phyloP scores from a whole-genome alignment of 2,329 filamentous ascomycete genomes.

The Arachnomyces sp. region DNA sequence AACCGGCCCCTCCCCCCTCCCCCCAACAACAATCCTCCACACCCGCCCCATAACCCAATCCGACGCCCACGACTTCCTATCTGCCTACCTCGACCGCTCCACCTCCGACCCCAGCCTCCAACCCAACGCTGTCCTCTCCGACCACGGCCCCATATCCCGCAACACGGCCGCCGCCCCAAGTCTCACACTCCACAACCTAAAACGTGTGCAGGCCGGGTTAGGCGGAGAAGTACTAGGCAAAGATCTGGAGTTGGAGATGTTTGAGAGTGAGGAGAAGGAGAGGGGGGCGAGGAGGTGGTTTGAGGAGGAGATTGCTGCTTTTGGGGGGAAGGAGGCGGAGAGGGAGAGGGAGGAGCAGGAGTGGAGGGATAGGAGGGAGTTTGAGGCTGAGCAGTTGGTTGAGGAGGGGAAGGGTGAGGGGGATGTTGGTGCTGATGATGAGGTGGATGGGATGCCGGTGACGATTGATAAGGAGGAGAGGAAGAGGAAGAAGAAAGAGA shows the following conservation, averaged over 20 bases:
- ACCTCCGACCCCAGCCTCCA: slow-evolving; percentile 35
- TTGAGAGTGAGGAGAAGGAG: slow-evolving; percentile 7
- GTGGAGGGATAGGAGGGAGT: slow-evolving; percentile 24
- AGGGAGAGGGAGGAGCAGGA: slow-evolving; percentile 17
- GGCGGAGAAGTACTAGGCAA: slow-evolving; percentile 35
- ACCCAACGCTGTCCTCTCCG: slow-evolving; percentile 37
- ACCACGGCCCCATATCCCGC: slow-evolving; percentile 36
- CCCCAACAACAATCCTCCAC: slow-evolving; percentile 30
- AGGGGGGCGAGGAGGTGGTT: not conserved
- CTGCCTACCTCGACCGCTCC: slow-evolving; percentile 36
- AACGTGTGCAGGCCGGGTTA: slow-evolving; percentile 38
- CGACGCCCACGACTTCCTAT: slow-evolving; percentile 34
- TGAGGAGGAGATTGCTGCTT: not conserved
- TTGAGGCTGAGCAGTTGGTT: slow-evolving; percentile 33
- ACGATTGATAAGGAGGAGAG: slow-evolving; percentile 45
- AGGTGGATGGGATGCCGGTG: slow-evolving; percentile 30
- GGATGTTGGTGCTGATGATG: slow-evolving; percentile 8
- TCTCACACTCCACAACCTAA: slow-evolving; percentile 37
- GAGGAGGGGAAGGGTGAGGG: slow-evolving; percentile 18
- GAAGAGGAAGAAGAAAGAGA: slow-evolving; percentile 50
- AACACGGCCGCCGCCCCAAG: slow-evolving; percentile 35
- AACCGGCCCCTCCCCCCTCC: slow-evolving; percentile 28
- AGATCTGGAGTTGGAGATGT: slow-evolving; percentile 32
- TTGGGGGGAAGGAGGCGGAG: slow-evolving; percentile 23
- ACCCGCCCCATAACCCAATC: slow-evolving; percentile 30